Conservation (phyloP, 352 stramenopile genomes). For the Phytophthora ohioensis region DNA sequence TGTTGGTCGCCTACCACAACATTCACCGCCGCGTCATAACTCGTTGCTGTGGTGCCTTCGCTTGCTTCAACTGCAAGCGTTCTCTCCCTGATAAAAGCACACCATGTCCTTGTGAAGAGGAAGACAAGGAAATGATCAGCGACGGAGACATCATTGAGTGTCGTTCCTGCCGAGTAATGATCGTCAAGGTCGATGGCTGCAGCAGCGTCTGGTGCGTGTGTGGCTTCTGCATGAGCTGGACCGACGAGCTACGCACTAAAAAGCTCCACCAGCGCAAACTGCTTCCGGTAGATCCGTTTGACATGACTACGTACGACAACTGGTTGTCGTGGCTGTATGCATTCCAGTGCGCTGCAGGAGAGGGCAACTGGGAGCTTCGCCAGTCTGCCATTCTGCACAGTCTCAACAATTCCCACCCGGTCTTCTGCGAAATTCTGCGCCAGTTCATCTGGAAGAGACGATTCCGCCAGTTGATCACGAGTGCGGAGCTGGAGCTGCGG, state of each 20-base stretch:
- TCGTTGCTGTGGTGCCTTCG: conserved; percentile 39
- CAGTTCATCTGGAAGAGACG: conserved; percentile 32
- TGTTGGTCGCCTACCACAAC: conserved; percentile 48
- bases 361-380: conserved; percentile 13
- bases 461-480: conserved; percentile 14
- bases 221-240: conserved; percentile 50
- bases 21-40: conserved; percentile 41
- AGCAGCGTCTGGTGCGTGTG: conserved; percentile 51
- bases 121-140: conserved; percentile 20
- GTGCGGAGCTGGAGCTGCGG: conserved; percentile 12
- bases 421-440: conserved; percentile 15
- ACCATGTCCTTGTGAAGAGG: conserved; percentile 18
- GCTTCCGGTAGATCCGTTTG: conserved; percentile 47
- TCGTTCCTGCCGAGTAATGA: conserved; percentile 50
- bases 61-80: conserved; percentile 70
- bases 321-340: conserved; percentile 33
- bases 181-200: conserved; percentile 63
- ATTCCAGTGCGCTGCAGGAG: not conserved
- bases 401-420: conserved; percentile 13
- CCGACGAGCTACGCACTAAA: conserved; percentile 23
- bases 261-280: conserved; percentile 32
- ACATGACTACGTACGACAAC: conserved; percentile 23
- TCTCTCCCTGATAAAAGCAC: conserved; percentile 25
- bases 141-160: conserved; percentile 46
- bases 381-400: conserved; percentile 6